Base-by-base conservation (phyloP, 1,139 yeast genomes). In the Candida sanyaensis region DNA sequence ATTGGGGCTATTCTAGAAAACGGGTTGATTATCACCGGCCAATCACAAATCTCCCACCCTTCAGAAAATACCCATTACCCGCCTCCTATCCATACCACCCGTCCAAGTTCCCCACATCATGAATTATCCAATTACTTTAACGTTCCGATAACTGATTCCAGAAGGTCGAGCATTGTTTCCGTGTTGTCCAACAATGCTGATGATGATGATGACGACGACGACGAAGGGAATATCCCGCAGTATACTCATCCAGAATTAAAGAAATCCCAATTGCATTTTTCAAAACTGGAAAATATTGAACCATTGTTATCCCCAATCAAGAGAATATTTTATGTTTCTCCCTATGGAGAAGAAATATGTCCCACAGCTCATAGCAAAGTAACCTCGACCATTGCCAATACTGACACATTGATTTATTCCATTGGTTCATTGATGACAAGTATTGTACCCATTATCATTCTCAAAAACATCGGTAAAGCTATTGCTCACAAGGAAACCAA, bases 1-100 rank as follows among this genome's bases (percentile, higher is more conserved):
- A 91, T 92, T 21, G 84, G 95, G 49, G 97, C 97, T 0, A 58
- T 80, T 34, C 70, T 92, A 37, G 71, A 73, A 36, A 81, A 89
- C 64, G 96, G 95, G 1, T 71, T 80, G 6, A 72, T 87, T 2
- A 86, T 92, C 33, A 87, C 95, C 0, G 98, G 98, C n/a, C 98
- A 92, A 64, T 86, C 95, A 3, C 96, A 91, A 60, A 92, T 92
- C 7, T 90, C 97, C 0, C 98, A 92, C 65, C 97, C 97, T 2
- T 70, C 77, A 62, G 60, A 26, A 54, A 51, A 46, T 46, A 47
- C 46, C 8, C 65, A 63, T 37, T 69, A 70, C 48, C 74, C 77
- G 4, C 75, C 76, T 2, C 74, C 75, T 1, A 70, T 72, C 11
- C 57, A 61, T 37, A 63, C 55, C 36, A 71, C 78, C 1, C 52